These are phyloP conservation scores for Trichoderma asperellum DNA, from an alignment of 2,329 filamentous ascomycete species.

Conservation along the genomic window DNA sequence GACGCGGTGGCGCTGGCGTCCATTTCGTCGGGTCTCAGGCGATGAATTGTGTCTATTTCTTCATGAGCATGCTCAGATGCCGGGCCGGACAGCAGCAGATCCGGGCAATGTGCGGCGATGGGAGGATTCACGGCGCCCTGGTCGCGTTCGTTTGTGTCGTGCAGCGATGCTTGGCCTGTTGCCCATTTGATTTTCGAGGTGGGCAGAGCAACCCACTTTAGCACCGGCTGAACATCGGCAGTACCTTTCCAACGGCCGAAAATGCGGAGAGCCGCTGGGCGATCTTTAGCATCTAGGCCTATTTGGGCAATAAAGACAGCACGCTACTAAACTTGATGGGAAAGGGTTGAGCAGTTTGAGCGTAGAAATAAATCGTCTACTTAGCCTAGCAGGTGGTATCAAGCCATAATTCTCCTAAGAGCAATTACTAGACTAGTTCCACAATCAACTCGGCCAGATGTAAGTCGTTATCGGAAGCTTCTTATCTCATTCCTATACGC, in stretches of 20 bases:
- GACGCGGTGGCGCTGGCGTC: conserved; percentile 60
- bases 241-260: neutral
- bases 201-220: conserved; percentile 25
- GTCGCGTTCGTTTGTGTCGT: conserved; percentile 28
- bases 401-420: neutral
- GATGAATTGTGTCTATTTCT: conserved; percentile 1
- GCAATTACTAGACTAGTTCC: neutral
- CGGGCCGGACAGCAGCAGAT: conserved; percentile 22
- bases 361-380: neutral
- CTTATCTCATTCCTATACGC: neutral
- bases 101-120: conserved; percentile 10
- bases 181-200: conserved; percentile 18
- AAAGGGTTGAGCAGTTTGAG: neutral
- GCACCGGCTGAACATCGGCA: conserved; percentile 20
- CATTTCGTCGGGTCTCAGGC: conserved; percentile 38
- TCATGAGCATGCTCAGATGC: conserved; percentile 20
- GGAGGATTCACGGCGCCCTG: conserved; percentile 1
- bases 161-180: conserved; percentile 14
- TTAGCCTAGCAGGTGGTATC: no score
- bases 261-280: conserved; percentile 8
- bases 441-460: neutral
- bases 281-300: neutral
- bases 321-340: neutral
- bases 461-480: neutral
- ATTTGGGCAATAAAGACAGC: neutral